These are phyloP conservation scores for Aspergillus novoparasiticus DNA, from an alignment of 2,329 filamentous ascomycete genomes.

Conservation along the genomic window DNA sequence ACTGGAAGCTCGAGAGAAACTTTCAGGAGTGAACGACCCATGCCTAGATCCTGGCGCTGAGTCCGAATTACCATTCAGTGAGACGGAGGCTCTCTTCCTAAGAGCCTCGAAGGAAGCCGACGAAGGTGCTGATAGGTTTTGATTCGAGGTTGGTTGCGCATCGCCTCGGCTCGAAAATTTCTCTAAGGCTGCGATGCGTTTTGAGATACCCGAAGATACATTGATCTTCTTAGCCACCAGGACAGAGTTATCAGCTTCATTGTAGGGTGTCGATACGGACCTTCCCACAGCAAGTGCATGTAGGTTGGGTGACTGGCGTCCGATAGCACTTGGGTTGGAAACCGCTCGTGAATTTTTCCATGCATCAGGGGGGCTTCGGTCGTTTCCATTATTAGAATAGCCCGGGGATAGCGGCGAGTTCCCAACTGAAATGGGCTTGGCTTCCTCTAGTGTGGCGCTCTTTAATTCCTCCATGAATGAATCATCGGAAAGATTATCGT, in stretches of 20 bases:
- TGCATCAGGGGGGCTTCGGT: constrained; percentile 29
- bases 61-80: constrained; percentile 30
- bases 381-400: constrained; percentile 47
- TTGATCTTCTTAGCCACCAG: constrained; percentile 73
- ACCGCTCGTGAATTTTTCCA: constrained; percentile 44
- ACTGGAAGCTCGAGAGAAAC: constrained; percentile 34
- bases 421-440: constrained; percentile 75
- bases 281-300: constrained; percentile 37
- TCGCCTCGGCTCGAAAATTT: constrained; percentile 64
- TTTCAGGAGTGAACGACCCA: constrained; percentile 30
- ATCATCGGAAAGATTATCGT: constrained; percentile 62
- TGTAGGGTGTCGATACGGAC: constrained; percentile 43
- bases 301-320: constrained; percentile 28
- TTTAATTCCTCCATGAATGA: constrained; percentile 83
- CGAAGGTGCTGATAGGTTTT: constrained; percentile 52
- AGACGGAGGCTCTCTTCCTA: constrained; percentile 46
- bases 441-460: constrained; percentile 78
- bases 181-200: constrained; percentile 90
- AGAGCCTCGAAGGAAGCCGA: constrained; percentile 60
- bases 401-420: constrained; percentile 79
- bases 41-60: constrained; percentile 27
- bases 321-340: constrained; percentile 40
- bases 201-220: constrained; percentile 87
- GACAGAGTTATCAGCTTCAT: constrained; percentile 40
- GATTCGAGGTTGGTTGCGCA: constrained; percentile 30